phyloP scores from a whole-genome alignment of 2,329 filamentous ascomycete species.

The Hymenoscyphus linearis region DNA sequence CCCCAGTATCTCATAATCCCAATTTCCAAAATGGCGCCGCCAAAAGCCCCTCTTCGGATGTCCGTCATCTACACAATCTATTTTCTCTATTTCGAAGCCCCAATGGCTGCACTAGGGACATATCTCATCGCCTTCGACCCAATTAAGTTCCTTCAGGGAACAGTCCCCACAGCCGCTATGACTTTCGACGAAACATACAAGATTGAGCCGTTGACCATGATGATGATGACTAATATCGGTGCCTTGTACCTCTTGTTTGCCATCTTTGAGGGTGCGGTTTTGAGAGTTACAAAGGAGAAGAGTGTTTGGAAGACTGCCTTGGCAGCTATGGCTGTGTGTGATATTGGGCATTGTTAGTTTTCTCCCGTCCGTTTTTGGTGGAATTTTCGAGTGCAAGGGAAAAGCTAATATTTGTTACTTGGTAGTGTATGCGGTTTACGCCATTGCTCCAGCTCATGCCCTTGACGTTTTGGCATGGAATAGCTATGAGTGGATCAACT shows the following conservation, averaged over 20 bases:
- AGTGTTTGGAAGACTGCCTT: conserved; percentile 28
- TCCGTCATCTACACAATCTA: conserved; percentile 23
- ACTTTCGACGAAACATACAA: conserved; percentile 3
- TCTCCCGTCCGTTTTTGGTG: not conserved
- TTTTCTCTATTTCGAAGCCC: conserved; percentile 27
- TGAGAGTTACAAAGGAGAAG: conserved; percentile 28
- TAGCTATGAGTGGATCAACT: conserved; percentile 35
- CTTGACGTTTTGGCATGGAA: conserved; percentile 31
- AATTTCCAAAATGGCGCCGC: not conserved
- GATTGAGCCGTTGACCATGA: conserved; percentile 16
- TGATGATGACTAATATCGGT: conserved; percentile 30
- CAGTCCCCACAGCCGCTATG: conserved; percentile 20
- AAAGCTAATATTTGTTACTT: not conserved
- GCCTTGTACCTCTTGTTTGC: conserved; percentile 31
- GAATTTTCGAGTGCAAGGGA: not conserved
- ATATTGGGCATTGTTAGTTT: conserved; percentile 27
- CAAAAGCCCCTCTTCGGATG: conserved; percentile 9
- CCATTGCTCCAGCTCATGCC: conserved; percentile 29
- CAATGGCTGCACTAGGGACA: conserved; percentile 21
- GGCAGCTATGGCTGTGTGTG: conserved; percentile 23
- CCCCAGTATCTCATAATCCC: not conserved
- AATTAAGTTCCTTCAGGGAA: conserved; percentile 18
- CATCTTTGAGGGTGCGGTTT: conserved; percentile 28
- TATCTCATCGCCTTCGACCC: conserved; percentile 22
- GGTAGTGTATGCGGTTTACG: conserved; percentile 31